Conservation (phyloP, 2,329 filamentous ascomycete species). For the Calonectria hawksworthii region DNA sequence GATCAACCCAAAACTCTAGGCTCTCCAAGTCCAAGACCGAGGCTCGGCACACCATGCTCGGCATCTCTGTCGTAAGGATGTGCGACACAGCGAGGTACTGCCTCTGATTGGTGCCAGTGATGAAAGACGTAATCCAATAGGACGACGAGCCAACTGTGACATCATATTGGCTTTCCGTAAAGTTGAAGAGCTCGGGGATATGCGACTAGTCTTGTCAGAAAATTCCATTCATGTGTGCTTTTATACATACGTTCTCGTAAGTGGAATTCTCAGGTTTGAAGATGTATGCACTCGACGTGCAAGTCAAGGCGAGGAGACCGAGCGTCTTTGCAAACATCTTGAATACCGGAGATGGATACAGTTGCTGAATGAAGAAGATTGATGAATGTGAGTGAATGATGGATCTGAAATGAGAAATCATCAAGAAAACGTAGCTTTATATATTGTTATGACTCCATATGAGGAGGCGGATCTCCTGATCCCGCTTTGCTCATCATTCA, state of each 20-base stretch:
- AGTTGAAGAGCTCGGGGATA: background rate
- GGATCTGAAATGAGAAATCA: background rate
- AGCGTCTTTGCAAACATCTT: background rate
- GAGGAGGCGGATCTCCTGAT: background rate
- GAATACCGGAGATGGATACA: background rate
- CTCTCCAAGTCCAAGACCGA: background rate
- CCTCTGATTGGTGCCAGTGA: background rate
- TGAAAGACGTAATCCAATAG: background rate
- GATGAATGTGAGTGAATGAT: background rate
- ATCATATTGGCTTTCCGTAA: background rate
- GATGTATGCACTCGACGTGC: background rate
- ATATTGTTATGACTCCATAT: background rate
- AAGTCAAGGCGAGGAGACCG: background rate
- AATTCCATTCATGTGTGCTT: background rate
- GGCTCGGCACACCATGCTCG: background rate
- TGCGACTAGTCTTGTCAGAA: background rate
- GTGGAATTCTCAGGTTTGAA: background rate
- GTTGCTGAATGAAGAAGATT: background rate
- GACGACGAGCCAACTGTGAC: background rate
- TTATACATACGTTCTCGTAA: background rate
- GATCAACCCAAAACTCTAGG: conserved; percentile 1
- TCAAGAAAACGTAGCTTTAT: background rate
- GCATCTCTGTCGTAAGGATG: background rate
- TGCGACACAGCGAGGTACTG: conserved; percentile 1
- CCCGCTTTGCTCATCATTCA: background rate